A percentile compares a stretch with the other conserved stretches of the same genome.
phyloP scores from a whole-genome alignment of 331 rosid genomes.

The Quercus tomentella region DNA sequence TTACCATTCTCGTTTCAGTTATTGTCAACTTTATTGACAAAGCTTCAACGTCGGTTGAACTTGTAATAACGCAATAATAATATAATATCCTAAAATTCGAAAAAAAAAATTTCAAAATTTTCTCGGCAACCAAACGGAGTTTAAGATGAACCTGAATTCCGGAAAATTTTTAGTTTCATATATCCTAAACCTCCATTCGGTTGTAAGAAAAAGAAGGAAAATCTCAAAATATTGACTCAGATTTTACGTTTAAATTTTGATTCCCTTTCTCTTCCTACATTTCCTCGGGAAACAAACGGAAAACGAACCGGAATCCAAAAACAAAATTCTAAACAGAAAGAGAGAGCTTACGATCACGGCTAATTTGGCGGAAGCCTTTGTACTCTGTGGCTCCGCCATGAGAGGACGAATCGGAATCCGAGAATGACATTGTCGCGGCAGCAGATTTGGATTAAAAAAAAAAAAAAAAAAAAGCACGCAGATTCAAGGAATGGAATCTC shows the following conservation, averaged over 20 bases:
- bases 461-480: neutral
- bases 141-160: neutral
- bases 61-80: neutral
- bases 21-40: neutral
- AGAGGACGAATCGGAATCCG: slow-evolving; percentile 72
- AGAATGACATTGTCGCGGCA: slow-evolving; percentile 62
- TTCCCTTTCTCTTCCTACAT: neutral
- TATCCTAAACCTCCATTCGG: neutral
- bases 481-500: slow-evolving; percentile 4
- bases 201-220: neutral
- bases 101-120: too few species aligned
- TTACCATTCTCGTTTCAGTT: neutral
- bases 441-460: slow-evolving; percentile 16
- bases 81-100: neutral
- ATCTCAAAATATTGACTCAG: neutral
- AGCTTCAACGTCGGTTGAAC: neutral
- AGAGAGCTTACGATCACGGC: slow-evolving; percentile 68
- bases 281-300: slow-evolving; percentile 23
- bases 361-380: slow-evolving; percentile 64
- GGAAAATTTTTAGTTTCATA: neutral
- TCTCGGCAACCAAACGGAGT: neutral
- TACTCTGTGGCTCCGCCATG: slow-evolving; percentile 51
- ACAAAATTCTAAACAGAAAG: neutral
- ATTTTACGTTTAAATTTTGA: neutral
- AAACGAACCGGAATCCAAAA: neutral